These are phyloP conservation scores for Epichloe aotearoae DNA, from an alignment of 2,329 filamentous ascomycete genomes.

Conservation along the genomic window DNA sequence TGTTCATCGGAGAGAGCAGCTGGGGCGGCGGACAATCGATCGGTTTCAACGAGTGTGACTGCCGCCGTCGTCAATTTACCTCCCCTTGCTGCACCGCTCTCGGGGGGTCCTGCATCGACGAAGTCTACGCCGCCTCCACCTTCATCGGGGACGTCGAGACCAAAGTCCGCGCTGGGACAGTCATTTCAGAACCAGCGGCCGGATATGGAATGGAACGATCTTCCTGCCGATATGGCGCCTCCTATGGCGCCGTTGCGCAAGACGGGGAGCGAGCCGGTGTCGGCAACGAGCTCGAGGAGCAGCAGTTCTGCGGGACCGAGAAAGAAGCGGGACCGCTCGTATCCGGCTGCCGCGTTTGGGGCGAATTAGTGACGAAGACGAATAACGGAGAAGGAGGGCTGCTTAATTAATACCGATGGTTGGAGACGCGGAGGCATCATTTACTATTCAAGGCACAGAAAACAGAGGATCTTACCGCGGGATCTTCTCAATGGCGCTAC, in stretches of 20 bases:
- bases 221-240: slow-evolving; percentile 45
- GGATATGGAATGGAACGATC: slow-evolving; percentile 52
- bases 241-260: slow-evolving; percentile 16
- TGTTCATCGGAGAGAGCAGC: not conserved
- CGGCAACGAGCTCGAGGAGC: slow-evolving; percentile 40
- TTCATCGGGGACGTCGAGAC: not conserved
- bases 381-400: not conserved
- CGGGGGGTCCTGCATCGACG: slow-evolving; percentile 9
- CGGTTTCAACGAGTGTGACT: slow-evolving; percentile 14
- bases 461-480: no score
- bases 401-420: not conserved
- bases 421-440: no score
- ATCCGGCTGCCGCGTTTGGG: slow-evolving; percentile 50
- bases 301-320: slow-evolving; percentile 38
- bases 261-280: slow-evolving; percentile 19
- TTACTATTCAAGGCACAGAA: no score
- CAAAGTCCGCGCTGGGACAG: slow-evolving; percentile 17
- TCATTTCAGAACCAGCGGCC: slow-evolving; percentile 48
- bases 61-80: slow-evolving; percentile 20
- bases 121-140: slow-evolving; percentile 12
- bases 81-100: not conserved
- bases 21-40: slow-evolving; percentile 3
- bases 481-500: no score
- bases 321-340: slow-evolving; percentile 47
- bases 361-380: not conserved